A percentile compares a stretch with the other conserved stretches of the same genome.
phyloP scores from a whole-genome alignment of 495 filamentous ascomycete species.

The Oidiodendron maius region DNA sequence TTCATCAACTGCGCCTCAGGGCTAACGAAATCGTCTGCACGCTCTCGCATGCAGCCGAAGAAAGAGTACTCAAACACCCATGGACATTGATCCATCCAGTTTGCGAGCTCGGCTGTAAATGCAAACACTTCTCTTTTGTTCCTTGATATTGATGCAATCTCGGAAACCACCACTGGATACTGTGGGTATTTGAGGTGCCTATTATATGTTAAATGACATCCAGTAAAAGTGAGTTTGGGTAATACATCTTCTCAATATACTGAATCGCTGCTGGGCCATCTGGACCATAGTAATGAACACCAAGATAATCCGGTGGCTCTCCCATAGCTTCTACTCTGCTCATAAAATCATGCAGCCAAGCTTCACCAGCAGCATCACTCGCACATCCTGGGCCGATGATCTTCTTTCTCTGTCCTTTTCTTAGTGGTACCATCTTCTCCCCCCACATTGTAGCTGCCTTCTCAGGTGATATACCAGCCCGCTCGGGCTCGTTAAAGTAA shows the following conservation, averaged over 20 bases:
- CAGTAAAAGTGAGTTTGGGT: not conserved
- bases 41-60: slow-evolving; percentile 37
- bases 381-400: slow-evolving; percentile 33
- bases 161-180: slow-evolving; percentile 30
- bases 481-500: slow-evolving; percentile 44
- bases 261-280: slow-evolving; percentile 23
- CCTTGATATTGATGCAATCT: slow-evolving; percentile 38
- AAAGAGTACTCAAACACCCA: slow-evolving; percentile 41
- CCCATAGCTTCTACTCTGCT: slow-evolving; percentile 21
- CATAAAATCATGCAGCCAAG: slow-evolving; percentile 42
- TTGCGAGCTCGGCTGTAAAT: slow-evolving; percentile 37
- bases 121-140: slow-evolving; percentile 27
- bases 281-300: slow-evolving; percentile 40
- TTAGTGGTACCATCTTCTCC: slow-evolving; percentile 31
- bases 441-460: slow-evolving; percentile 35
- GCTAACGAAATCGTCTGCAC: slow-evolving; percentile 39
- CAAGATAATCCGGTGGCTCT: slow-evolving; percentile 35
- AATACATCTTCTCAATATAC: slow-evolving; percentile 27
- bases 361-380: slow-evolving; percentile 28
- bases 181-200: slow-evolving; percentile 31
- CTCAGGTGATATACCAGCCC: slow-evolving; percentile 31
- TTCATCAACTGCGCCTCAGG: slow-evolving; percentile 42
- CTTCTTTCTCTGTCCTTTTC: slow-evolving; percentile 33
- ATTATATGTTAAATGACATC: slow-evolving; percentile 17
- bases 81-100: slow-evolving; percentile 36